Conservation (phyloP, 2,329 filamentous ascomycete species). For the Ascosphaera acerosa region DNA sequence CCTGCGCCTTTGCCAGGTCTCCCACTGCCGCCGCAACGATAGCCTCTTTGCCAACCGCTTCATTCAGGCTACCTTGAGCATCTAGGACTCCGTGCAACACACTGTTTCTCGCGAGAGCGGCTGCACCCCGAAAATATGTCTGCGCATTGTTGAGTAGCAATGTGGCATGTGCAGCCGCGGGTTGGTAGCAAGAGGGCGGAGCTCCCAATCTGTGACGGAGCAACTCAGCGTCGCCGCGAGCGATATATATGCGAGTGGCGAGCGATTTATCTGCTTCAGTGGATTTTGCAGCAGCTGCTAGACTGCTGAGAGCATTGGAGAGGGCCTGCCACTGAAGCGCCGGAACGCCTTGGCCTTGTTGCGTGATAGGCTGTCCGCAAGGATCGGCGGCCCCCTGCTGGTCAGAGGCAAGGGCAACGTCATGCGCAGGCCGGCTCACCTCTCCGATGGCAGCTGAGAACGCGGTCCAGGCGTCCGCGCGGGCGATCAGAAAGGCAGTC, state of each 20-base stretch:
- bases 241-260: slow-evolving; percentile 27
- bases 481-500: slow-evolving; percentile 26
- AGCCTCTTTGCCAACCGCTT: slow-evolving; percentile 23
- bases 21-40: slow-evolving; percentile 22
- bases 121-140: slow-evolving; percentile 31
- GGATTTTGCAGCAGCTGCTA: slow-evolving; percentile 27
- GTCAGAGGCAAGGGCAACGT: too few species aligned
- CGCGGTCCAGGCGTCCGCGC: slow-evolving; percentile 30
- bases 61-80: too few species aligned
- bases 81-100: slow-evolving; percentile 19
- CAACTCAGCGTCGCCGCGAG: slow-evolving; percentile 30
- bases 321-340: slow-evolving; percentile 29
- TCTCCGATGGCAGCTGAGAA: slow-evolving; percentile 25
- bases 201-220: slow-evolving; percentile 26
- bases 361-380: too few species aligned
- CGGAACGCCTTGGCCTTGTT: too few species aligned
- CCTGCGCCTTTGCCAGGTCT: slow-evolving; percentile 16
- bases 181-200: slow-evolving; percentile 17
- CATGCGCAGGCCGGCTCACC: slow-evolving; percentile 9
- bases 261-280: slow-evolving; percentile 24
- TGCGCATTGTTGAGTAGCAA: slow-evolving; percentile 30
- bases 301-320: slow-evolving; percentile 23
- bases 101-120: slow-evolving; percentile 15
- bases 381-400: too few species aligned
- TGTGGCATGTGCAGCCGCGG: slow-evolving; percentile 20